Evolutionary conservation across 2,329 filamentous ascomycete genomes (phyloP).

Genomic region (Zasmidium citrigriseum): DNA sequence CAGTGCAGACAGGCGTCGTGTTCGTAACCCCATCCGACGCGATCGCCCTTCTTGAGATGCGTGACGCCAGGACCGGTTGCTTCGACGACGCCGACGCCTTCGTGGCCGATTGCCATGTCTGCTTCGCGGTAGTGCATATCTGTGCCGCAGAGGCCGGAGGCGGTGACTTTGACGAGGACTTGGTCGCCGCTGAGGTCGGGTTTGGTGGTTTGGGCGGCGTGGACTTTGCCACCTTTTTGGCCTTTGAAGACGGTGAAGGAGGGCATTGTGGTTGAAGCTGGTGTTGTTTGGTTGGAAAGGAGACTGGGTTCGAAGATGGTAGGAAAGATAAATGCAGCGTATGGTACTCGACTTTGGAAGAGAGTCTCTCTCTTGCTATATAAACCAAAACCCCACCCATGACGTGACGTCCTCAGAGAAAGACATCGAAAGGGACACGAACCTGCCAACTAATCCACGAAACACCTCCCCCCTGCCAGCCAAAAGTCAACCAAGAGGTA

Average conservation of each 20-base stretch:
- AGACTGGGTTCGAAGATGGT: too few relatives aligned
- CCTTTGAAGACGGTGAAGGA: conserved; percentile 67
- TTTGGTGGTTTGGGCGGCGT: conserved; percentile 50
- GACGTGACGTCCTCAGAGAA: too few relatives aligned
- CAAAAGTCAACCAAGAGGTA: too few relatives aligned
- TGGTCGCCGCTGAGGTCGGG: conserved; percentile 53
- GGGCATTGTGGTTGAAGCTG: conserved; percentile 34
- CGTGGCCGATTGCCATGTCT: conserved; percentile 56
- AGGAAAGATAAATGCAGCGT: too few relatives aligned
- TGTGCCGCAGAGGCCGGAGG: conserved; percentile 68
- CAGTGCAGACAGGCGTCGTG: conserved; percentile 47
- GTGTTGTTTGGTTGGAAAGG: too few relatives aligned
- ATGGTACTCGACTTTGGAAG: too few relatives aligned
- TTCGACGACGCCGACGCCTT: conserved; percentile 56
- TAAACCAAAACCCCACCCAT: too few relatives aligned
- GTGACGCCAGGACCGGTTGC: conserved; percentile 48
- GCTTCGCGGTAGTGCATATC: conserved; percentile 36
- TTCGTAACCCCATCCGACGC: conserved; percentile 54
- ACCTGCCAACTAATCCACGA: too few relatives aligned
- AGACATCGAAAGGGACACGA: too few relatives aligned
- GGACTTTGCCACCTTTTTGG: conserved; percentile 57
- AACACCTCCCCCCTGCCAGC: too few relatives aligned
- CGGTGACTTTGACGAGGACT: conserved; percentile 64
- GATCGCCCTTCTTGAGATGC: conserved; percentile 53
- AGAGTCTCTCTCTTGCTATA: too few relatives aligned